Percentiles rank a stretch among this genome's conserved stretches.
Evolutionary conservation across 257 asterid species (phyloP).

Genomic region (Solanum arcanum): DNA sequence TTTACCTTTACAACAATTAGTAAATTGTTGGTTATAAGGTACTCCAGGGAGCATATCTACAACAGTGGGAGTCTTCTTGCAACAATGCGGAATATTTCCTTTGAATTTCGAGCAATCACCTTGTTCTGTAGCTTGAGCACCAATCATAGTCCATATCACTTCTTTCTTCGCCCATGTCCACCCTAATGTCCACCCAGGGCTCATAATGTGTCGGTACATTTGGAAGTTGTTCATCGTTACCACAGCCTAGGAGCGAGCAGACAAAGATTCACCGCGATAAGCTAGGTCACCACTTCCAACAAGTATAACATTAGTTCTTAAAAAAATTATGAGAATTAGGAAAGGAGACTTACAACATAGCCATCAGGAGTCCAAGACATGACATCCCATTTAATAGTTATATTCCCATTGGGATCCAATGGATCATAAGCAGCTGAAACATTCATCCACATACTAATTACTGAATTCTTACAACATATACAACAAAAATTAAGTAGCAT

Average conservation of each 20-base stretch:
- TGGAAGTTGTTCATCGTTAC: constrained; percentile 46
- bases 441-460: neutral
- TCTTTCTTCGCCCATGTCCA: constrained; percentile 85
- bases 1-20: constrained; percentile 61
- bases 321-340: neutral
- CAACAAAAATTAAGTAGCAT: neutral
- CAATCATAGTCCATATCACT: constrained; percentile 59
- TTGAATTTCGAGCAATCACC: constrained; percentile 77
- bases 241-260: neutral
- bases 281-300: too few species aligned
- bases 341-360: constrained; percentile 42
- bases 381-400: constrained; percentile 88
- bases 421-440: constrained; percentile 73
- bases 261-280: neutral
- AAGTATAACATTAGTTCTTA: too few species aligned
- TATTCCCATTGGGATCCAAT: constrained; percentile 80
- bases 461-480: neutral
- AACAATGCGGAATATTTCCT: constrained; percentile 68
- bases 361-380: constrained; percentile 93
- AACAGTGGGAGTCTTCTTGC: constrained; percentile 48
- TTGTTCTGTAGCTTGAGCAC: constrained; percentile 63
- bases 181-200: constrained; percentile 67
- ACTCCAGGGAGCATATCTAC: constrained; percentile 75
- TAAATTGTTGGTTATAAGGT: constrained; percentile 62
- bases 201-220: constrained; percentile 61